Evolutionary conservation across 2,329 filamentous ascomycete genomes (phyloP).

Genomic region (Verticillium nonalfalfae): DNA sequence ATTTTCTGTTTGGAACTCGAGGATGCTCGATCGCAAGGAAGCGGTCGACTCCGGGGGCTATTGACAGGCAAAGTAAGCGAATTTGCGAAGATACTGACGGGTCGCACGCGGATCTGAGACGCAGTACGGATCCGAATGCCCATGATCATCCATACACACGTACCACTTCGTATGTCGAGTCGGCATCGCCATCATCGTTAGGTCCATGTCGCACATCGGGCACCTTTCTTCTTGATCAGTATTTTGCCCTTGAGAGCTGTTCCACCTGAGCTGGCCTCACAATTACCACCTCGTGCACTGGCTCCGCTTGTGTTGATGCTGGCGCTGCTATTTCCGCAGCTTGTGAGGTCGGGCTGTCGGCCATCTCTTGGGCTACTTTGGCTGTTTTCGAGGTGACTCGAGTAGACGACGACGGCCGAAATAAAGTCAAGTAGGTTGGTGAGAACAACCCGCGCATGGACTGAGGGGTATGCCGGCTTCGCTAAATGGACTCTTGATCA

Average conservation of each 20-base stretch:
- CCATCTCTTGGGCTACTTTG: not conserved
- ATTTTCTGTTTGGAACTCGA: conserved; percentile 21
- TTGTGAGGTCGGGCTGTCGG: not conserved
- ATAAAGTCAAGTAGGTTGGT: not conserved
- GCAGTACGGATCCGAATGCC: not conserved
- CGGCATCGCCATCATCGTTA: conserved; percentile 10
- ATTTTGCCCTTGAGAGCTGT: not conserved
- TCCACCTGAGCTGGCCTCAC: not conserved
- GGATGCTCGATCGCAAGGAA: conserved; percentile 13
- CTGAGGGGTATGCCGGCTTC: not conserved
- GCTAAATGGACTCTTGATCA: not conserved
- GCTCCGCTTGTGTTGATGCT: not conserved
- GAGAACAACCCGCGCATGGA: not conserved
- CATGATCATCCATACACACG: not conserved
- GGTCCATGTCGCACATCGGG: not conserved
- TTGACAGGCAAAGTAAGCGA: not conserved
- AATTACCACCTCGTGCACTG: not conserved
- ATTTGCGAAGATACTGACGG: conserved; percentile 13
- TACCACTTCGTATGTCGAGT: conserved; percentile 22
- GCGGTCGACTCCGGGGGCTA: not conserved
- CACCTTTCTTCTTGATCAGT: not conserved
- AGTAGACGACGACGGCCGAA: not conserved
- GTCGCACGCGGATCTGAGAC: conserved; percentile 7
- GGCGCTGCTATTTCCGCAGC: not conserved
- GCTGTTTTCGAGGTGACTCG: not conserved